Evolutionary conservation across 176 grass and related monocot genomes (phyloP).

Genomic region (Musa beccarii): DNA sequence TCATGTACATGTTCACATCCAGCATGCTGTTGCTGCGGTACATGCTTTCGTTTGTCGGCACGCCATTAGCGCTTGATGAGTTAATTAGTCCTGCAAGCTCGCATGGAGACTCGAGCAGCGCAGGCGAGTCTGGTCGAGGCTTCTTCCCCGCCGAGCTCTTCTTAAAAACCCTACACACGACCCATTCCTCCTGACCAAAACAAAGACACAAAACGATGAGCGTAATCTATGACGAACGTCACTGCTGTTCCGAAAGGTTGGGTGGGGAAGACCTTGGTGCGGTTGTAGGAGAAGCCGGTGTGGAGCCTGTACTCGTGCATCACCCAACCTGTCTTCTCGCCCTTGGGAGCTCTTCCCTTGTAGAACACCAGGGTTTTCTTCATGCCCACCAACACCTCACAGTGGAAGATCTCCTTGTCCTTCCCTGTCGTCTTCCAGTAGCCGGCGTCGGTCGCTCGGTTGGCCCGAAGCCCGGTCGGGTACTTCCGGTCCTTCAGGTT

Average conservation of each 20-base stretch:
- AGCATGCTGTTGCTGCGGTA: not conserved
- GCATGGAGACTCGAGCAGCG: conserved; percentile 16
- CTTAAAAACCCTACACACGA: conserved; percentile 22
- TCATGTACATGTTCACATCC: not conserved
- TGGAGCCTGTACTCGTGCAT: conserved; percentile 25
- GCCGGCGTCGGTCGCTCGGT: conserved; percentile 17
- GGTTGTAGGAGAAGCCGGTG: not conserved
- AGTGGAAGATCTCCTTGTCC: conserved; percentile 22
- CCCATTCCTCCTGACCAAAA: conserved; percentile 19
- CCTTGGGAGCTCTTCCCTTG: conserved; percentile 24
- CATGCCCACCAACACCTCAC: conserved; percentile 11
- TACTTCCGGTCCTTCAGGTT: conserved; percentile 21
- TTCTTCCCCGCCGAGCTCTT: conserved; percentile 11
- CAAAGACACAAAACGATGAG: too few relatives aligned
- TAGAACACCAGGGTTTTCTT: conserved; percentile 25
- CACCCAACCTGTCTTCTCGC: conserved; percentile 23
- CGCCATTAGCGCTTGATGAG: not conserved
- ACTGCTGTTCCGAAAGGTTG: too few relatives aligned
- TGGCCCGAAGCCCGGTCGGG: conserved; percentile 16
- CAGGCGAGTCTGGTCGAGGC: not conserved
- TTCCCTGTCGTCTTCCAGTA: conserved; percentile 26
- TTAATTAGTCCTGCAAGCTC: not conserved
- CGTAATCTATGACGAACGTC: too few relatives aligned
- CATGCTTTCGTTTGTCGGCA: not conserved
- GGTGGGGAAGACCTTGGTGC: not conserved